Base-by-base conservation (phyloP, 768 basidiomycete species). In the Lactarius evosmus region DNA sequence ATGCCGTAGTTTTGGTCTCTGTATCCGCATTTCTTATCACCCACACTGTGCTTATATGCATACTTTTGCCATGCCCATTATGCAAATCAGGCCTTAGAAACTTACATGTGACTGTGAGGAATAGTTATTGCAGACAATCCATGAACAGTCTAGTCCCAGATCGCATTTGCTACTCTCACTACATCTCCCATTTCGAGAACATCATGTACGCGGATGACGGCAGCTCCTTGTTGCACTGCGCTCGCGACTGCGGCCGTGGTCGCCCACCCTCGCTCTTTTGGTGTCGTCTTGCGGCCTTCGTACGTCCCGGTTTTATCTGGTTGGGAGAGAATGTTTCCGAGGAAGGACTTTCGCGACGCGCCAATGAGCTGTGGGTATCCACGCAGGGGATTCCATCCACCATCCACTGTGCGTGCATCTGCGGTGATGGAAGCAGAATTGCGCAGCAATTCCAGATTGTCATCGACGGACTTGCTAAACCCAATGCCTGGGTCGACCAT, bases 401-500 rank as follows among this genome's bases (percentile, higher is more conserved):
- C 61, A 22, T 52, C 25, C 29, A n/a, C 40, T 22, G 63, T 69
- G n/a, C 64, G 66, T 57, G 55, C 16, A 46, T 83, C 78, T 2
- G 77, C 79, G 0, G 81, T 83, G 46, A 91, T 72, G 55, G 65
- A 72, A 22, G 71, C 79, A 56, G 78, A 78, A 38, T 80, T 68
- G 11, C 86, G 80, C 55, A 98, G 73, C 12, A 96, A 70, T 65
- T 81, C 78, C 36, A 93, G 67, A 74, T 96, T 95, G 5, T 82
- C 92, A 32, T 86, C 80, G 2, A 86, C 72, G 0, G 85, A 83
- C 75, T 98, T 98, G 74, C 95, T 96, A 74, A 98, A 99, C 36
- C 97, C 96, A 58, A 98, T 77, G 0, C 96, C 96, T 3, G 96
- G 93, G 76, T 98, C 97, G 29, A 88, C 82, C 58, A 98, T 81